Evolutionary conservation across 768 basidiomycete species (phyloP).

Genomic region (Leucocoprinus birnbaumii): DNA sequence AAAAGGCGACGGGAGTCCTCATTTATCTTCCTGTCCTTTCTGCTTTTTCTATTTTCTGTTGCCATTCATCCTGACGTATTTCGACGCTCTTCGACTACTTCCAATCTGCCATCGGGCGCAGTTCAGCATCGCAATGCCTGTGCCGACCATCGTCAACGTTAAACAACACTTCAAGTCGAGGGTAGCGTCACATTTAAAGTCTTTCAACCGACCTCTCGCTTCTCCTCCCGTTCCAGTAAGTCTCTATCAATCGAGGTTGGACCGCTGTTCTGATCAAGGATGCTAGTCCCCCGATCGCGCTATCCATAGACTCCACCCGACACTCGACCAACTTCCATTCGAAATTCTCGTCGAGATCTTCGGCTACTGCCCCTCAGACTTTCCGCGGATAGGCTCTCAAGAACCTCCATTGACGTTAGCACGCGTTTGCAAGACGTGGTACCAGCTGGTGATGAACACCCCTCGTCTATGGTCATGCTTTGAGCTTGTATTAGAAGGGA

Average conservation of each 20-base stretch:
- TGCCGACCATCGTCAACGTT: not conserved
- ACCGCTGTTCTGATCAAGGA: not conserved
- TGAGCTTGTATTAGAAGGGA: conserved; percentile 24
- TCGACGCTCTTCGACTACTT: not conserved
- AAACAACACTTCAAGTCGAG: not conserved
- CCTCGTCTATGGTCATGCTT: conserved; percentile 50
- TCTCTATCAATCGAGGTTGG: not conserved
- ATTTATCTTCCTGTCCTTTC: not conserved
- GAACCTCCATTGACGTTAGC: conserved; percentile 37
- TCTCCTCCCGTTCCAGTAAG: not conserved
- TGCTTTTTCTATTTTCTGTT: not conserved
- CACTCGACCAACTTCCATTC: conserved; percentile 36
- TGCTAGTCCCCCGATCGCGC: not conserved
- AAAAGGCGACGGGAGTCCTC: conserved; percentile 9
- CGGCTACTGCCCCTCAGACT: conserved; percentile 29
- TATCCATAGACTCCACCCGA: conserved; percentile 9
- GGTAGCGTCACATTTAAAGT: not conserved
- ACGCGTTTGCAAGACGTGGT: conserved; percentile 41
- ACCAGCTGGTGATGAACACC: conserved; percentile 30
- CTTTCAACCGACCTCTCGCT: not conserved
- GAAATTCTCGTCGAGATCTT: conserved; percentile 50
- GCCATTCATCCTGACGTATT: not conserved
- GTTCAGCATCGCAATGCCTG: no score
- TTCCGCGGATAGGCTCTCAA: conserved; percentile 26
- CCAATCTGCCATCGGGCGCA: not conserved